A percentile compares a stretch with the other conserved stretches of the same genome.
These are phyloP conservation scores for Podospora pseudocomata DNA, from an alignment of 495 filamentous ascomycete genomes.

Conservation along the genomic window DNA sequence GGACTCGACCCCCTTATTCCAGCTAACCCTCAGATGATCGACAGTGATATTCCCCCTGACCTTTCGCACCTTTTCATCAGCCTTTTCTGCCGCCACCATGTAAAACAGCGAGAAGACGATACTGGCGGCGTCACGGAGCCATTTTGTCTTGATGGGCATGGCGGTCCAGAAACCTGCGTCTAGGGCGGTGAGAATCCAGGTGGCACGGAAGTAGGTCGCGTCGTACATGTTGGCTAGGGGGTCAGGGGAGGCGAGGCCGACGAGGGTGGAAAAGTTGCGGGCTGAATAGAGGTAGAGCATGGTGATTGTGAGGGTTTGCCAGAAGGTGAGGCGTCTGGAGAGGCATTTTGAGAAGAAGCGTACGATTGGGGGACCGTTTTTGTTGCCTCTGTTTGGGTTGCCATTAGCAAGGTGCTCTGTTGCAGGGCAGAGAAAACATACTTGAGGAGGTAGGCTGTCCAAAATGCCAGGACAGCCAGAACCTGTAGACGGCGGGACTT, in stretches of 20 bases:
- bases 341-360: constrained; percentile 69
- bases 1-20: constrained; percentile 81
- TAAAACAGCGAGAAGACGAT: constrained; percentile 86
- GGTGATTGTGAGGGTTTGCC: constrained; percentile 85
- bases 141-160: constrained; percentile 82
- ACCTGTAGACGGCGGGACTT: constrained; percentile 92
- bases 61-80: constrained; percentile 95
- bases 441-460: constrained; percentile 79
- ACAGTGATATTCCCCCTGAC: constrained; percentile 81
- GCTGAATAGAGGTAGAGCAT: constrained; percentile 87
- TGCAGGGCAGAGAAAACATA: constrained; percentile 34
- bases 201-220: constrained; percentile 92
- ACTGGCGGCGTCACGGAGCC: constrained; percentile 75
- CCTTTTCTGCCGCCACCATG: constrained; percentile 84
- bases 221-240: constrained; percentile 93
- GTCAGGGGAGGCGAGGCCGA: constrained; percentile 88
- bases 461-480: constrained; percentile 83
- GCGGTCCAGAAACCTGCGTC: constrained; percentile 98
- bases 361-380: constrained; percentile 78
- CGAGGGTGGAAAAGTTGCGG: constrained; percentile 87
- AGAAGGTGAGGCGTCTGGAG: constrained; percentile 64
- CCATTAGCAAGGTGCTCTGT: background rate
- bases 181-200: constrained; percentile 91
- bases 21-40: constrained; percentile 87
- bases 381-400: constrained; percentile 60